Conservation (phyloP, 441 rosid species). For the Erodium trifolium region DNA sequence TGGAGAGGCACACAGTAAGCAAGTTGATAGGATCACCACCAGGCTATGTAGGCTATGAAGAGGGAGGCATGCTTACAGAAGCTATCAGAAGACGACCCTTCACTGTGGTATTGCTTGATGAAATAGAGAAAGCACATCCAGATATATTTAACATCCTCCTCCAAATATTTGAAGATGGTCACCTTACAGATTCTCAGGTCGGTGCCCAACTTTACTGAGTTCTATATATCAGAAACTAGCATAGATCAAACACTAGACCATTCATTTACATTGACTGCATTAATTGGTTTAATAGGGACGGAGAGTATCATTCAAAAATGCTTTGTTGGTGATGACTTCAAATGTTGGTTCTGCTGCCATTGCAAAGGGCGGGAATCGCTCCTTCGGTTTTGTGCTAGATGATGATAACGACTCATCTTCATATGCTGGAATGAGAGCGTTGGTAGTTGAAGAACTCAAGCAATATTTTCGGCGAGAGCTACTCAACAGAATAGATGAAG, state of each 20-base stretch:
- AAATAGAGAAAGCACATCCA: constrained; percentile 78
- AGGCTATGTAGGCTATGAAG: constrained; percentile 67
- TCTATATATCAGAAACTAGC: not conserved
- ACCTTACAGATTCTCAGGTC: constrained; percentile 81
- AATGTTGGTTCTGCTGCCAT: constrained; percentile 61
- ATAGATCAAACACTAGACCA: not conserved
- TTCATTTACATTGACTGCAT: not conserved
- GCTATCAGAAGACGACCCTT: constrained; percentile 72
- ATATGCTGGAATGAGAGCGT: constrained; percentile 52
- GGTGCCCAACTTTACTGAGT: constrained; percentile 7
- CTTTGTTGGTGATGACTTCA: constrained; percentile 67
- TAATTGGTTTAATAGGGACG: constrained; percentile 44
- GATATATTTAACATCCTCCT: constrained; percentile 72
- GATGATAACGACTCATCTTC: constrained; percentile 42
- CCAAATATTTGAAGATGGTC: constrained; percentile 74
- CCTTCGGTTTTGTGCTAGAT: constrained; percentile 50
- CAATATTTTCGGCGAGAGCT: constrained; percentile 67
- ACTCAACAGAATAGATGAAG: constrained; percentile 67
- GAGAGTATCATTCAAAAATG: constrained; percentile 67
- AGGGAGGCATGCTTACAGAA: constrained; percentile 70
- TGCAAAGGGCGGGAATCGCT: constrained; percentile 51
- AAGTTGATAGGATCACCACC: constrained; percentile 73
- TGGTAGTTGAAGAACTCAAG: constrained; percentile 60
- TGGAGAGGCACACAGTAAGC: constrained; percentile 79
- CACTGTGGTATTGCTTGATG: constrained; percentile 60